A percentile compares a stretch with the other conserved stretches of the same genome.
phyloP scores from a whole-genome alignment of 2,329 filamentous ascomycete genomes.

The Trichocomaceae sp. region DNA sequence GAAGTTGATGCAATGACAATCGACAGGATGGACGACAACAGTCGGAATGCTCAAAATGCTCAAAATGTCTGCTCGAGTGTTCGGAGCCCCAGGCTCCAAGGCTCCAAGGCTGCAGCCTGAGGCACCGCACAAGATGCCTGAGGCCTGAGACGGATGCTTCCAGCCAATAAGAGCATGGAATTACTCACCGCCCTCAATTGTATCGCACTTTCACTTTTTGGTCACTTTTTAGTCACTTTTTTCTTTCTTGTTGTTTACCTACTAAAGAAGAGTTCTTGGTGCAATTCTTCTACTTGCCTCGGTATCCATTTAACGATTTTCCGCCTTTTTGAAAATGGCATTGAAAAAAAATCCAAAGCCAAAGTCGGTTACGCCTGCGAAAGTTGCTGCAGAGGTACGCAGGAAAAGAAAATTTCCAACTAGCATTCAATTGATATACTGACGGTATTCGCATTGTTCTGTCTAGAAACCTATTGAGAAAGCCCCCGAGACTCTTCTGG shows the following conservation, averaged over 20 bases:
- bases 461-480: neutral
- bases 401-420: neutral
- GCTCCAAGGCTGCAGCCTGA: neutral
- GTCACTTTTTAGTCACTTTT: conserved; percentile 12
- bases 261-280: neutral
- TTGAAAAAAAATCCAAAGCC: conserved; percentile 19
- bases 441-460: neutral
- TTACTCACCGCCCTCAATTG: conserved; percentile 10
- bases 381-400: conserved; percentile 12
- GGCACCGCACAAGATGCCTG: neutral
- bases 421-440: neutral
- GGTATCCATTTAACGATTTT: neutral
- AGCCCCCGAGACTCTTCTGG: conserved; percentile 44
- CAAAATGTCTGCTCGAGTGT: no score
- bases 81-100: no score
- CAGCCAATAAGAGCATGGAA: neutral
- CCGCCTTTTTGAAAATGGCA: conserved; percentile 21
- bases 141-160: neutral
- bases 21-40: neutral
- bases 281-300: conserved; percentile 1
- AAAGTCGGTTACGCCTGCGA: conserved; percentile 19
- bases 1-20: neutral
- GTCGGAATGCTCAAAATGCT: neutral
- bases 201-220: conserved; percentile 9
- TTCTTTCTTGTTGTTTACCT: conserved; percentile 2